Conservation (phyloP, 176 grass and related monocot species). For the Cenchrus fungigraminus region DNA sequence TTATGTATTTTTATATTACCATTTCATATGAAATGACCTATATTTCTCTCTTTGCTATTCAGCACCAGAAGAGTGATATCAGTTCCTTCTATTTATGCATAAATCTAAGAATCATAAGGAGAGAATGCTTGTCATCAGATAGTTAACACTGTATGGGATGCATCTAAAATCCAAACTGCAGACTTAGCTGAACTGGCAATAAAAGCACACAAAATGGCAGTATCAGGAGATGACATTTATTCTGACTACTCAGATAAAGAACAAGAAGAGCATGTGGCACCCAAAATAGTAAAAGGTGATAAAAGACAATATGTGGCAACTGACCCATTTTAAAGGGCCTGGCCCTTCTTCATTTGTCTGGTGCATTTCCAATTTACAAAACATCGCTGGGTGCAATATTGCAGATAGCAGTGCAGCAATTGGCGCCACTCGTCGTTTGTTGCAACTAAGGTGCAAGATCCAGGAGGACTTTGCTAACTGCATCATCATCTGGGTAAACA, state of each 20-base stretch:
- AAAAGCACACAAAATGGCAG: conserved; percentile 1
- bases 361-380: conserved; percentile 79
- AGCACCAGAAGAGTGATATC: background rate
- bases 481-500: conserved; percentile 74
- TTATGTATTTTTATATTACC: background rate
- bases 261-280: conserved; percentile 7
- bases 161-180: conserved; percentile 12
- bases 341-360: conserved; percentile 54
- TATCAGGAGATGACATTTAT: conserved; percentile 38
- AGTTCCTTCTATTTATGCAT: background rate
- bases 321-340: conserved; percentile 95
- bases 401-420: conserved; percentile 89
- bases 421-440: conserved; percentile 88
- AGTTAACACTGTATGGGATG: background rate
- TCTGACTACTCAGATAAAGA: background rate
- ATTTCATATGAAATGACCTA: background rate
- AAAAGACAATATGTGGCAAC: conserved; percentile 36
- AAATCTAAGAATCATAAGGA: conserved; percentile 22
- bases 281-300: conserved; percentile 23
- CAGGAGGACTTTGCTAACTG: conserved; percentile 87
- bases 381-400: conserved; percentile 75
- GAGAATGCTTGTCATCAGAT: background rate
- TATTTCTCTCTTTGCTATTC: conserved; percentile 14
- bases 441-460: conserved; percentile 89
- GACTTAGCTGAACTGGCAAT: conserved; percentile 21